phyloP scores from a whole-genome alignment of 495 filamentous ascomycete species.

The Penicillium tannophilum region DNA sequence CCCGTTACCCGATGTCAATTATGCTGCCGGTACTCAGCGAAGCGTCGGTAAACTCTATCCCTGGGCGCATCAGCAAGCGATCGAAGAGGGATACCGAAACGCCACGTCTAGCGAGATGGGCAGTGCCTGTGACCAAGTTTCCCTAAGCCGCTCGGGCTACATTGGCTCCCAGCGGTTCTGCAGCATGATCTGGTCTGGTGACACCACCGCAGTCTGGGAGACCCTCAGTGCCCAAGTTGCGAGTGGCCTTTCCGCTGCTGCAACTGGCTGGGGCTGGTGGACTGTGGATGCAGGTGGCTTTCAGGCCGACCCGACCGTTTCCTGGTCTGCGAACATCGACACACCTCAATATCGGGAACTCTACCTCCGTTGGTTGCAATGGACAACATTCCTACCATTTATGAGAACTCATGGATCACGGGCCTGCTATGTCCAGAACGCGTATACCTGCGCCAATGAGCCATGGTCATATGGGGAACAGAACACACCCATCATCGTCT shows the following conservation, averaged over 20 bases:
- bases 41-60: constrained; percentile 35
- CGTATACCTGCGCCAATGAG: constrained; percentile 35
- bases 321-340: constrained; percentile 32
- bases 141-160: constrained; percentile 33
- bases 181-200: constrained; percentile 37
- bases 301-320: constrained; percentile 30
- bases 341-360: constrained; percentile 32
- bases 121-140: constrained; percentile 26
- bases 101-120: constrained; percentile 21
- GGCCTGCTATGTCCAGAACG: constrained; percentile 22
- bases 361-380: constrained; percentile 35
- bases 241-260: constrained; percentile 30
- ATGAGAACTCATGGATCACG: constrained; percentile 36
- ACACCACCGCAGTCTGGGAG: constrained; percentile 35
- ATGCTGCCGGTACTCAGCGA: constrained; percentile 28
- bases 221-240: constrained; percentile 30
- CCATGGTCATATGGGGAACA: constrained; percentile 34
- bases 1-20: constrained; percentile 29
- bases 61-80: constrained; percentile 35
- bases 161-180: constrained; percentile 36
- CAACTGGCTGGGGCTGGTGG: constrained; percentile 36
- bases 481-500: constrained; percentile 27
- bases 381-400: constrained; percentile 34
- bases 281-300: constrained; percentile 37
- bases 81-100: constrained; percentile 35